Evolutionary conservation across 2,329 filamentous ascomycete species (phyloP).

Genomic region (Arthrinium phaeospermum): DNA sequence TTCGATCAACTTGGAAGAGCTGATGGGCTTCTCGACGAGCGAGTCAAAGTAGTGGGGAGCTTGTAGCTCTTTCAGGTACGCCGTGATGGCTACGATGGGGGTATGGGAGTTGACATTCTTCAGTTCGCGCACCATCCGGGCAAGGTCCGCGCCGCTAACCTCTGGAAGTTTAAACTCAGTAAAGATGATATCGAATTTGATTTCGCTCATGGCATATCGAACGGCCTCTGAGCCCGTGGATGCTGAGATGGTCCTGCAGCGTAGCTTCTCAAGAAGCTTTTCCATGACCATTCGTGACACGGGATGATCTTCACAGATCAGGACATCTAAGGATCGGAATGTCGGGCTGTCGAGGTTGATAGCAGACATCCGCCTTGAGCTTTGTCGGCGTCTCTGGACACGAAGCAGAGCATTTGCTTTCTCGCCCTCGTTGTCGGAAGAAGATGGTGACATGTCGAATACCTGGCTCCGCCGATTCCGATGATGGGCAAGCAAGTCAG

Average conservation of each 20-base stretch:
- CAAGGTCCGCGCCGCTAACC: slow-evolving; percentile 93
- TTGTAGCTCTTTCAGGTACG: slow-evolving; percentile 96
- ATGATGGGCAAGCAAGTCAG: slow-evolving; percentile 74
- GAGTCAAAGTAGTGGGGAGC: slow-evolving; percentile 96
- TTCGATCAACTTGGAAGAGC: slow-evolving; percentile 87
- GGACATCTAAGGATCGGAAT: slow-evolving; percentile 88
- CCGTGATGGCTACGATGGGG: slow-evolving; percentile 94
- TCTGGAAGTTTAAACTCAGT: slow-evolving; percentile 96
- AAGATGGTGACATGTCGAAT: slow-evolving; percentile 95
- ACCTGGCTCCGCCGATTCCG: slow-evolving; percentile 93
- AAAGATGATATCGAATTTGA: slow-evolving; percentile 99
- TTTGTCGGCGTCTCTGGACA: slow-evolving; percentile 92
- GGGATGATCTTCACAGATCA: slow-evolving; percentile 97
- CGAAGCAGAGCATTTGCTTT: slow-evolving; percentile 89
- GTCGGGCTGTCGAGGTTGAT: slow-evolving; percentile 85
- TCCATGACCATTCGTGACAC: slow-evolving; percentile 99
- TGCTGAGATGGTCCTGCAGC: slow-evolving; percentile 92
- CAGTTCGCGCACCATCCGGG: slow-evolving; percentile 96
- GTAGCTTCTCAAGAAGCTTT: slow-evolving; percentile 90
- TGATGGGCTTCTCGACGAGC: slow-evolving; percentile 95
- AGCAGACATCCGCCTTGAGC: slow-evolving; percentile 90
- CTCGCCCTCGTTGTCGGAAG: slow-evolving; percentile 95
- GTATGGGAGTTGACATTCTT: slow-evolving; percentile 95
- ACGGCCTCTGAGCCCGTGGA: slow-evolving; percentile 90
- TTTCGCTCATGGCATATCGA: slow-evolving; percentile 92